Evolutionary conservation across 2,329 filamentous ascomycete genomes (phyloP).

Genomic region (Rhexocercosporidium sp.): DNA sequence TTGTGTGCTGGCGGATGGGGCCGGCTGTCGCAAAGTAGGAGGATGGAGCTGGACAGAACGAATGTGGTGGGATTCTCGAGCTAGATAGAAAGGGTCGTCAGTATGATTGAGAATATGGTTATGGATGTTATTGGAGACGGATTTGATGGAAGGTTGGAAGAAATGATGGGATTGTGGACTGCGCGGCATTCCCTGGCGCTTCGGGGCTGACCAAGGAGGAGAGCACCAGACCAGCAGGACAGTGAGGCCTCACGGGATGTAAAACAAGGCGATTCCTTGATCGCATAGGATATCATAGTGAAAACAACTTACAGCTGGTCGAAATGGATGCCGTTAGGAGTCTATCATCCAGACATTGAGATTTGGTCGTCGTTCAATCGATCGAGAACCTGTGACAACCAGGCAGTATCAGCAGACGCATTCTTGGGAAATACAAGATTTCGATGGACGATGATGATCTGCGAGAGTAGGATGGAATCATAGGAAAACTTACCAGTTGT

Average conservation of each 20-base stretch:
- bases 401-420: constrained; percentile 31
- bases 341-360: constrained; percentile 43
- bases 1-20: constrained; percentile 23
- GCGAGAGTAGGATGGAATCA: constrained; percentile 19
- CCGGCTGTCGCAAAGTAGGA: constrained; percentile 38
- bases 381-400: constrained; percentile 35
- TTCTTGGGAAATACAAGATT: constrained; percentile 20
- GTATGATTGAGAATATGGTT: constrained; percentile 28
- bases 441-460: constrained; percentile 23
- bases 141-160: constrained; percentile 35
- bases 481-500: constrained; percentile 33
- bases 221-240: constrained; percentile 27
- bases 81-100: constrained; percentile 31
- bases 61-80: constrained; percentile 29
- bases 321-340: constrained; percentile 39
- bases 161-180: constrained; percentile 38
- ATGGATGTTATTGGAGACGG: constrained; percentile 28
- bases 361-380: constrained; percentile 34
- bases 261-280: constrained; percentile 35
- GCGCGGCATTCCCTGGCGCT: constrained; percentile 31
- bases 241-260: constrained; percentile 19
- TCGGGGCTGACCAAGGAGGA: constrained; percentile 31
- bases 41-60: constrained; percentile 32
- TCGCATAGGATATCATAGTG: constrained; percentile 40
- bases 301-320: constrained; percentile 41